Percentiles rank a stretch among this genome's conserved stretches.
Conservation (phyloP, 345 rosid species). For the Eucalyptus marginata region DNA sequence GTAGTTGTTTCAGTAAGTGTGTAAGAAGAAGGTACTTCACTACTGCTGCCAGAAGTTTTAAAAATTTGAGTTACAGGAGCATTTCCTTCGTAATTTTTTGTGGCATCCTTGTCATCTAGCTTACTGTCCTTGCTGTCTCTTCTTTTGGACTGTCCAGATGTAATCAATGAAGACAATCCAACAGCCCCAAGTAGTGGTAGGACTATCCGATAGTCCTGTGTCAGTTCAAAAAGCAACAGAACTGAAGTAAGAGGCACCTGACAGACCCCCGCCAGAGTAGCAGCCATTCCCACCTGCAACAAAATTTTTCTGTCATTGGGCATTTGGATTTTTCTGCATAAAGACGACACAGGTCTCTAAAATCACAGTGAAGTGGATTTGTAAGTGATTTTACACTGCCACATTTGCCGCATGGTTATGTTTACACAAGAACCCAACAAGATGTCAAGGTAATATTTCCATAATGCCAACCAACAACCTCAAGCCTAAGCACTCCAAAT, state of each 20-base stretch:
- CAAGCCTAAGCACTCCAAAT: not conserved
- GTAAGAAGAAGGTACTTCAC: slow-evolving; percentile 2
- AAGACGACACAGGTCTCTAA: not conserved
- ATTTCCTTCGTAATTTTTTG: slow-evolving; percentile 15
- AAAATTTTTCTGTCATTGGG: not conserved
- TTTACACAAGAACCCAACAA: not conserved
- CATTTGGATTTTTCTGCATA: not conserved
- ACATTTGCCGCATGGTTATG: not conserved
- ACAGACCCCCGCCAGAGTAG: slow-evolving; percentile 97
- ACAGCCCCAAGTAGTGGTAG: slow-evolving; percentile 85
- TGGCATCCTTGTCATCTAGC: slow-evolving; percentile 17
- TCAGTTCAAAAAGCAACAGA: slow-evolving; percentile 76
- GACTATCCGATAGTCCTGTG: slow-evolving; percentile 89
- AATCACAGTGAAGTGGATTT: not conserved
- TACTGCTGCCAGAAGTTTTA: slow-evolving; percentile 1
- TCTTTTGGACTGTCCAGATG: slow-evolving; percentile 69
- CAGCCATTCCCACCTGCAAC: slow-evolving; percentile 96
- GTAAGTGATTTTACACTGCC: not conserved
- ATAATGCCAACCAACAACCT: not conserved
- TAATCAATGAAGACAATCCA: slow-evolving; percentile 90
- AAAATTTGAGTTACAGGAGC: slow-evolving; percentile 10
- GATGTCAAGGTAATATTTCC: not conserved
- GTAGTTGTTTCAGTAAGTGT: slow-evolving; percentile 8
- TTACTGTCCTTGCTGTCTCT: slow-evolving; percentile 27
- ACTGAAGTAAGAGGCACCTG: slow-evolving; percentile 97